A percentile compares a stretch with the other conserved stretches of the same genome.
Conservation (phyloP, 495 filamentous ascomycete species). For the Cladorrhinum samala region DNA sequence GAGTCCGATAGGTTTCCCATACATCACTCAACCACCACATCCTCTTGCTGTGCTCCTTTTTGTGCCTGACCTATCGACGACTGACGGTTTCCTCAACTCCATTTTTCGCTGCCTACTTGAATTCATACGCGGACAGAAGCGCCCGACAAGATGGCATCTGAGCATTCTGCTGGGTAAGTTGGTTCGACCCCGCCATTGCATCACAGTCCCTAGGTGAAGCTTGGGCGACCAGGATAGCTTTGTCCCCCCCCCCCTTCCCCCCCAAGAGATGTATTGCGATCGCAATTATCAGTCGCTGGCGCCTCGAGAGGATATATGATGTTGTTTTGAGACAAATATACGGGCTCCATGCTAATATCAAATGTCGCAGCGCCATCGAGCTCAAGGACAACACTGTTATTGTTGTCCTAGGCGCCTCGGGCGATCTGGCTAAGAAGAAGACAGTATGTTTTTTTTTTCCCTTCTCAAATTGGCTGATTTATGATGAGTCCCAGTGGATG, state of each 20-base stretch:
- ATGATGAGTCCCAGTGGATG: conserved; percentile 11
- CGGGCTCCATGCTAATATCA: conserved; percentile 8
- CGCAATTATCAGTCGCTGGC: background rate
- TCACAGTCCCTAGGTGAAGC: conserved; percentile 17
- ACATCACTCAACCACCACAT: conserved; percentile 12
- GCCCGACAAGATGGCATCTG: conserved; percentile 36
- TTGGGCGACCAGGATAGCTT: conserved; percentile 12
- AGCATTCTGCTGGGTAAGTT: conserved; percentile 35
- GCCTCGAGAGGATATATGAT: conserved; percentile 1
- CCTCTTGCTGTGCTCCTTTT: conserved; percentile 1
- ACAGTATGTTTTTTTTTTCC: conserved; percentile 56
- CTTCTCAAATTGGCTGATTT: background rate
- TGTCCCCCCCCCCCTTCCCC: background rate
- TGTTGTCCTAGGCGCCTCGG: conserved; percentile 93
- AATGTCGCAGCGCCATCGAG: conserved; percentile 55
- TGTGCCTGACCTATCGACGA: background rate
- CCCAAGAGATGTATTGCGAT: conserved; percentile 1
- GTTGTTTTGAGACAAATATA: background rate
- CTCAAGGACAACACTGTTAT: conserved; percentile 98
- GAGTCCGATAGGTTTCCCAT: conserved; percentile 21
- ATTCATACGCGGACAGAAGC: conserved; percentile 4
- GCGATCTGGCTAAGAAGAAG: conserved; percentile 99
- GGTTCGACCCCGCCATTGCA: conserved; percentile 34
- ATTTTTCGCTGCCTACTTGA: background rate
- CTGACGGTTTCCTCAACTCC: background rate